Base-by-base conservation (phyloP, 805 yeast species). In the Danielia reshetovae region DNA sequence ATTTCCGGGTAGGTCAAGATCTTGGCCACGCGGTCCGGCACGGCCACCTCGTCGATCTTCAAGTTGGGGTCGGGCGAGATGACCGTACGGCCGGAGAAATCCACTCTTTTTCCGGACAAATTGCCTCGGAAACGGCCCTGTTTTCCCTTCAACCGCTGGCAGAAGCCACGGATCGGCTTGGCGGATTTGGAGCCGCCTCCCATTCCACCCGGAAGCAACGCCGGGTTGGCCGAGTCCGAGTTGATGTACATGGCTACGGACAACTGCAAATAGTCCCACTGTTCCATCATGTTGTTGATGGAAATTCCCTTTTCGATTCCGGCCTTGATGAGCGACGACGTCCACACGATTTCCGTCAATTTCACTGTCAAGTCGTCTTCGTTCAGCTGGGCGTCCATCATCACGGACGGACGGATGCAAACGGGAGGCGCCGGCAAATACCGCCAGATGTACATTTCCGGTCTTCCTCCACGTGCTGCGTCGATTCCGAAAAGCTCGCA, bases 41-140 rank as follows among this genome's bases (percentile, higher is more conserved):
- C 97, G 1, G 98, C 98, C 27, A 93, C 99, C 62, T 93, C 96
- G 62, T 93, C 97, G 43, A 93, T 86, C 18, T 83, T 72, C 49
- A 93, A 68, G 57, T 93, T 93, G 24, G 99, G 99, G 68, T 93
- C 99, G 2, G 98, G 98, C 2, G 97, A 90, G 54, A 93, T 93
- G 49, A 93, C 99, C 0, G 98, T 93, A 68, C 99, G 79, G 32
- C 95, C 98, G 0, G 97, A 88, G 57, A 93, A 93, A 62, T 93
- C 99, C 17, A 93, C 99, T 70, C 99, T 85, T 62, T 93, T 93
- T 62, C 99, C 99, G 1, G 97, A 88, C 49, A 93, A 67, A 55
- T 93, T 93, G 48, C 99, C 99, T 71, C 99, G 77, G 68, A 93
- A 94, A 57, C 99, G 82, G 54, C 99, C 99, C 65, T 93, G 97